A percentile compares a stretch with the other conserved stretches of the same genome.
phyloP scores from a whole-genome alignment of 345 rosid species.

The Eucalyptus melliodora region DNA sequence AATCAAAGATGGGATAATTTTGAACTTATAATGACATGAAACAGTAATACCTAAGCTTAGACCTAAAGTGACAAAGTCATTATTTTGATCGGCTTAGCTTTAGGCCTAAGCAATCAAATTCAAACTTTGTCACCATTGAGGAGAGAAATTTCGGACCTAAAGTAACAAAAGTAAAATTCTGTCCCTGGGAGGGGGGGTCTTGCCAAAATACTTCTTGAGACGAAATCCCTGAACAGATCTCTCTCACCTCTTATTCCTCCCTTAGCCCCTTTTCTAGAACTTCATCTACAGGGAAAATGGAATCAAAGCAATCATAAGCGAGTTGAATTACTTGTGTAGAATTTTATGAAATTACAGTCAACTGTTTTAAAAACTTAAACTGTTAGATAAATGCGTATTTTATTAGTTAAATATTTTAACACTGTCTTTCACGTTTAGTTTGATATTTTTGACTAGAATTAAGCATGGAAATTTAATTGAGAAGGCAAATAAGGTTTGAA shows the following conservation, averaged over 20 bases:
- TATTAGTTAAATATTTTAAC: too few relatives aligned
- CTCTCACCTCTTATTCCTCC: background rate
- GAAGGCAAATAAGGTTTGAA: too few relatives aligned
- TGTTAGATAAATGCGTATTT: too few relatives aligned
- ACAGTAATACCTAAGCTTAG: background rate
- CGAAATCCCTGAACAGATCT: background rate
- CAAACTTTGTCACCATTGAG: background rate
- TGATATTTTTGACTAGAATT: too few relatives aligned
- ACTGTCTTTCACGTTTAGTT: too few relatives aligned
- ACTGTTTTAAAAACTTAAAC: too few relatives aligned
- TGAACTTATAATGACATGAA: background rate
- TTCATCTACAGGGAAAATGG: background rate
- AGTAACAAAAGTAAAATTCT: background rate
- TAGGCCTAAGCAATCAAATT: background rate
- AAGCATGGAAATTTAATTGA: too few relatives aligned
- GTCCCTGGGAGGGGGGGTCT: too few relatives aligned
- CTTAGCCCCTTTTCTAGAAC: background rate
- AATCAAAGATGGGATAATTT: background rate
- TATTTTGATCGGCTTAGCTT: background rate
- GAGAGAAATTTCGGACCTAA: background rate
- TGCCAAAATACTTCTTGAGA: background rate
- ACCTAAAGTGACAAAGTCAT: background rate
- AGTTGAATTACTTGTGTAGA: background rate
- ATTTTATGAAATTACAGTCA: fast-evolving
- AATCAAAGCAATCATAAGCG: background rate